Base-by-base conservation (phyloP, 495 filamentous ascomycete genomes). In the Paragyromitra xinjiangensis region DNA sequence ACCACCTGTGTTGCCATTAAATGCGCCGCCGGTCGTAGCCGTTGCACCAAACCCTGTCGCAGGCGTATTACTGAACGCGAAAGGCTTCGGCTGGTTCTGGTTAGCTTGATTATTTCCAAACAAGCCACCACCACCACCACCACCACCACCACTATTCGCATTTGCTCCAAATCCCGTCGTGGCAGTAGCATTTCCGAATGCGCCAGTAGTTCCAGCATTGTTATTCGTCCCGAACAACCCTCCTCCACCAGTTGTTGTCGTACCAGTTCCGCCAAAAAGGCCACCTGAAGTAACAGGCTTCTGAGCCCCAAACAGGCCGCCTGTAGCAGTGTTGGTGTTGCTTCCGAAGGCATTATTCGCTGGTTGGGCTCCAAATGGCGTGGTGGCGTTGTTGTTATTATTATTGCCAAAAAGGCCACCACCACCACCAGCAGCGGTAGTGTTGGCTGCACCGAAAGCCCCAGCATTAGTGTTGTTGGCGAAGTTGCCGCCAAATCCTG, bases 141-240 rank as follows among this genome's bases (percentile, higher is more conserved):
- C 85, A 22, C 51, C 51, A 83, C 80, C 81, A 6, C 84, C 82
- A 67, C 81, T 84, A 11, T 82, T 62, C 0, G 82, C 78, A 44
- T 85, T 69, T 26, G 58, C 40, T 22, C 83, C 75, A 81, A 84
- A 80, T 59, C 85, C 85, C 37, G 80, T 80, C 22, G 82, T 83
- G 8, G 82, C 81, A 8, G 75, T 75, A n/a, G 61, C 48, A 62
- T 81, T 83, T n/a, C 82, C 68, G 68, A 79, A 81, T 12, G 73
- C 79, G 1, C 79, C 79, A 75, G 75, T 48, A 6, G 71, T 50
- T 7, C 75, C 69, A 64, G 75, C 78, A 29, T 74, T 81, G 8
- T 82, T 83, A 73, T 83, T 85, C 22, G 86, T 83, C 12, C 91
- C 91, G 81, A 93, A 92, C 24, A 88, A 80, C 29, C 85, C 83